These are phyloP conservation scores for Cyclotella atomus DNA, from an alignment of 108 stramenopile species.

Conservation along the genomic window DNA sequence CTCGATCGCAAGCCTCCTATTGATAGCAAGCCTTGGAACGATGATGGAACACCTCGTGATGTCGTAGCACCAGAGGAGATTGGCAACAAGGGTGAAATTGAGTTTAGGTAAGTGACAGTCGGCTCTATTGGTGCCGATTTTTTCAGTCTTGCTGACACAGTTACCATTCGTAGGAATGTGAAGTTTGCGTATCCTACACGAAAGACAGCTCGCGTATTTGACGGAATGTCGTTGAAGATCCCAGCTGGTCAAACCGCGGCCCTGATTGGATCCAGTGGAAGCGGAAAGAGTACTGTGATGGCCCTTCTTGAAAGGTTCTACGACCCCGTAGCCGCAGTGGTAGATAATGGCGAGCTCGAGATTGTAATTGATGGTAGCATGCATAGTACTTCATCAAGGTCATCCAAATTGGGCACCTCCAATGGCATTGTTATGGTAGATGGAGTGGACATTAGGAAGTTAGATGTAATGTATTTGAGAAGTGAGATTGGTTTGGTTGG, in stretches of 20 bases:
- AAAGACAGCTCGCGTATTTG: conserved; percentile 62
- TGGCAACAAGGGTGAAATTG: conserved; percentile 34
- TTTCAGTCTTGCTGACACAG: too few species aligned
- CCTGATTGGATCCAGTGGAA: conserved; percentile 78
- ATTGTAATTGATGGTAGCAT: conserved; percentile 55
- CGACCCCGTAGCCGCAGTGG: conserved; percentile 52
- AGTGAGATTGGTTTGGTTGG: conserved; percentile 8
- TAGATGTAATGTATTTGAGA: conserved; percentile 9
- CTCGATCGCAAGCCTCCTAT: conserved; percentile 45
- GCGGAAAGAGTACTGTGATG: conserved; percentile 73
- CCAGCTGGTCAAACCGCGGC: conserved; percentile 55
- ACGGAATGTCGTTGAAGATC: conserved; percentile 61
- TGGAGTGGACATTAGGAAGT: conserved; percentile 12
- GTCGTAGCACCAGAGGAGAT: conserved; percentile 26
- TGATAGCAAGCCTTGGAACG: conserved; percentile 42
- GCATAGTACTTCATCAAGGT: too few species aligned
- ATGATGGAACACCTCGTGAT: conserved; percentile 39
- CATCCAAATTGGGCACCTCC: conserved; percentile 16
- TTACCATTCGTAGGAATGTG: too few species aligned
- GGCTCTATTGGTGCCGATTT: too few species aligned
- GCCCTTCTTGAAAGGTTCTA: conserved; percentile 76
- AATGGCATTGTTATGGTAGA: conserved; percentile 31
- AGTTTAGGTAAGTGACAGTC: too few species aligned
- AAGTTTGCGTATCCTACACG: conserved; percentile 81
- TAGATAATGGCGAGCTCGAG: conserved; percentile 22